A percentile compares a stretch with the other conserved stretches of the same genome.
Conservation (phyloP, 2,329 filamentous ascomycete species). For the Tothia fuscella region DNA sequence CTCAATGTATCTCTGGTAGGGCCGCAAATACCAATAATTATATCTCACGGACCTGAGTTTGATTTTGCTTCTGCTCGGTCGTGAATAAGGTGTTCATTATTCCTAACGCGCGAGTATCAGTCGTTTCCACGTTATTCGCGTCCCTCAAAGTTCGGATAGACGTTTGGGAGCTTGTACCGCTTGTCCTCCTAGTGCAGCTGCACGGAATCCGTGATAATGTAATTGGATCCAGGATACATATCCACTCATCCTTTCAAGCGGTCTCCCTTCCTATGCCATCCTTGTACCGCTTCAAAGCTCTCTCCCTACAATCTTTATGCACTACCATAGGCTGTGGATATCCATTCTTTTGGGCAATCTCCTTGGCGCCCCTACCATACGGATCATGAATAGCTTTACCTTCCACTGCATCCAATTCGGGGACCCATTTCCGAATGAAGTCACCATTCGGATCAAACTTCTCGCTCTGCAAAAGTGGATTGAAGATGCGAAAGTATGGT, state of each 20-base stretch:
- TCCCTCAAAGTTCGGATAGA: too few relatives aligned
- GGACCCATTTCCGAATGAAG: conserved; percentile 27
- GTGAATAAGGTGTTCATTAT: too few relatives aligned
- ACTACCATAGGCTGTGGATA: conserved; percentile 36
- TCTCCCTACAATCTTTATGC: conserved; percentile 45
- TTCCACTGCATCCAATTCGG: conserved; percentile 26
- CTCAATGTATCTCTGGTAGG: too few relatives aligned
- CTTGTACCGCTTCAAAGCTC: conserved; percentile 61
- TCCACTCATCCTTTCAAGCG: conserved; percentile 22
- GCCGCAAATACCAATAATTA: too few relatives aligned
- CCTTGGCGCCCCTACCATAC: conserved; percentile 29
- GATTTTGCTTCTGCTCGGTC: too few relatives aligned
- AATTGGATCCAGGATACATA: conserved; percentile 23
- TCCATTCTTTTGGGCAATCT: conserved; percentile 37
- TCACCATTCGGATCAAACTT: conserved; percentile 26
- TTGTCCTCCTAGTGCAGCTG: conserved; percentile 1
- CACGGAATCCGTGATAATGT: conserved; percentile 2
- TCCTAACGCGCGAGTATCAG: too few relatives aligned
- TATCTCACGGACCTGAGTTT: too few relatives aligned
- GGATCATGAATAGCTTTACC: conserved; percentile 40
- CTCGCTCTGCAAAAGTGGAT: conserved; percentile 28
- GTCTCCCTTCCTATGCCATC: conserved; percentile 43
- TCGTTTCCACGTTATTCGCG: too few relatives aligned
- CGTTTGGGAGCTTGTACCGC: conserved; percentile 1
- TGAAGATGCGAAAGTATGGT: conserved; percentile 38